A percentile compares a stretch with the other conserved stretches of the same genome.
phyloP scores from a whole-genome alignment of 192 early-diverging fungal species.

The Jimgerdemannia flammicorona region DNA sequence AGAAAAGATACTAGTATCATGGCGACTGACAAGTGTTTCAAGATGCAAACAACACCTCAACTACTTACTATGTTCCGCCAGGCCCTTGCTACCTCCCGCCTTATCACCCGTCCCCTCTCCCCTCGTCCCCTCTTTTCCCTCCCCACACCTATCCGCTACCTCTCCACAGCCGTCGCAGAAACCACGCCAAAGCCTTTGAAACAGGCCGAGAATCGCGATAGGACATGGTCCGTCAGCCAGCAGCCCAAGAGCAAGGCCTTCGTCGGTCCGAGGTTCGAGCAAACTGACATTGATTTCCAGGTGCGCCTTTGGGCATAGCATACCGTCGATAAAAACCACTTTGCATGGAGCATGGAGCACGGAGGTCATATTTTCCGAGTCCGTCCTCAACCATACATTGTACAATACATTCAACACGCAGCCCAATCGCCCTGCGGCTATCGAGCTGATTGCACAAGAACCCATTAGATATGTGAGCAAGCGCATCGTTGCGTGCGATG shows the following conservation, averaged over 20 bases:
- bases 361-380: slow-evolving; percentile 6
- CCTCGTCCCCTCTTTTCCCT: no score
- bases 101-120: no score
- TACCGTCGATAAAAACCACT: not conserved
- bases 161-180: no score
- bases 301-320: slow-evolving; percentile 27
- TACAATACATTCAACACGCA: slow-evolving; percentile 13
- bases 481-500: slow-evolving; percentile 80
- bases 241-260: slow-evolving; percentile 63
- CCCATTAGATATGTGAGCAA: slow-evolving; percentile 75
- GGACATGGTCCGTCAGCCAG: slow-evolving; percentile 78
- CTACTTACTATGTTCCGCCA: no score
- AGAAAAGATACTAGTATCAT: no score
- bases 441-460: slow-evolving; percentile 88
- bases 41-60: no score
- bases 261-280: slow-evolving; percentile 82
- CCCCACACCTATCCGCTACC: no score
- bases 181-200: no score
- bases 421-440: slow-evolving; percentile 87
- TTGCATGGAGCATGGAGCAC: not conserved
- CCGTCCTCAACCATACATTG: slow-evolving; percentile 1
- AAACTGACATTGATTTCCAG: slow-evolving; percentile 77
- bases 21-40: no score
- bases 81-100: no score
- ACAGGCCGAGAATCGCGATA: slow-evolving; percentile 73